Base-by-base conservation (phyloP, 139 green algal genomes). In the Chlamydomonas applanata region DNA sequence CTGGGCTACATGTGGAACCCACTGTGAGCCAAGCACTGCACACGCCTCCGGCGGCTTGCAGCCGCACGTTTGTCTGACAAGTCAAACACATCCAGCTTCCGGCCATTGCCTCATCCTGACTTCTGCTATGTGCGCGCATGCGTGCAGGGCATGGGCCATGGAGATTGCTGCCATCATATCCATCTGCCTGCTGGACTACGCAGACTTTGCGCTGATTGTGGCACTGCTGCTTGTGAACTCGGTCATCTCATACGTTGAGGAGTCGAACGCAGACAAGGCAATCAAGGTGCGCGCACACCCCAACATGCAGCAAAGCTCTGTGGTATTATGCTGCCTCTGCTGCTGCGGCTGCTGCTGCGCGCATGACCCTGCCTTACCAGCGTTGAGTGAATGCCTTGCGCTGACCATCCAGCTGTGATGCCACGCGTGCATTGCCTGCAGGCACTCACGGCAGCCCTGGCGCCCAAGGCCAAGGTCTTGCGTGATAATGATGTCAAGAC, bases 1-100 rank as follows among this genome's bases (percentile, higher is more conserved):
- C 66, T 91, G 22, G 72, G 84, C 27, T 93, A 90, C 81, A 87
- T 96, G 86, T 95, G 89, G 85, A 95, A 95, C 85, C 91, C 91
- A 0, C 80, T 96, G 70, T 95, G 90, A 86, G 86, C 87, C n/a
- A 97, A 96, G 89, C 40, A 19, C 7, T 49, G 40, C 11, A 7
- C 11, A 49, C 40, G 7, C 11, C 7, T 49, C 7, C 40, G 40
- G 90, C 97, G 76, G 81, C 83, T 0, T 85, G 4, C 27, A 27
- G 7, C 5, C 16, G 56, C 13, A 59, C 24, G 16, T 63, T 63
- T 63, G 56, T 63, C 56, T 63, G 56, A 29, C 24, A 63, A 30
- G 7, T 49, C n/a, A n/a, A n/a, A n/a, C n/a, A n/a, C n/a, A n/a
- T n/a, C n/a, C n/a, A n/a, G n/a, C n/a, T n/a, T n/a, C n/a, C n/a